These are phyloP conservation scores for Alternaria angustiovoidea DNA, from an alignment of 2,329 filamentous ascomycete species.

Conservation along the genomic window DNA sequence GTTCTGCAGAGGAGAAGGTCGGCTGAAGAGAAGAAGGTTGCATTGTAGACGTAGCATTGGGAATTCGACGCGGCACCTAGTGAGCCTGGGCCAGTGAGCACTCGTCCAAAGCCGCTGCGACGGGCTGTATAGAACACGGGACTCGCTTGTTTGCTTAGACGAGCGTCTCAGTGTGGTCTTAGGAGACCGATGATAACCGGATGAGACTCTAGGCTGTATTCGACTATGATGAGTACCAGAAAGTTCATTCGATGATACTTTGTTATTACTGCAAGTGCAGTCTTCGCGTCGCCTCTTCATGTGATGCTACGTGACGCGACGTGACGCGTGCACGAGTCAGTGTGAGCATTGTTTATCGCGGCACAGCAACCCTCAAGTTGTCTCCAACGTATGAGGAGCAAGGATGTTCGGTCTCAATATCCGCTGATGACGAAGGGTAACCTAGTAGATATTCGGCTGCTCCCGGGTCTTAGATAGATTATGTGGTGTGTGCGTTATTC, in stretches of 20 bases:
- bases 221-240: neutral
- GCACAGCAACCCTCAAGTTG: neutral
- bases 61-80: neutral
- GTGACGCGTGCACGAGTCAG: neutral
- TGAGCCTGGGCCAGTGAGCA: neutral
- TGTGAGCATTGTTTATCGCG: neutral
- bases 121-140: neutral
- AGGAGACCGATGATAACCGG: neutral
- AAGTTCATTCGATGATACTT: neutral
- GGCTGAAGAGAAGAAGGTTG: neutral
- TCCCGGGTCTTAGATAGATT: slow-evolving; percentile 14
- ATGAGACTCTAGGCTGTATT: neutral
- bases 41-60: neutral
- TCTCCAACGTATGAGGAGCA: neutral
- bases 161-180: neutral
- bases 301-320: neutral
- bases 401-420: slow-evolving; percentile 5
- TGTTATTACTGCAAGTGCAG: neutral
- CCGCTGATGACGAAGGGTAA: slow-evolving; percentile 7
- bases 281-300: neutral
- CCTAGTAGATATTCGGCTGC: slow-evolving; percentile 13
- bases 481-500: slow-evolving; percentile 14
- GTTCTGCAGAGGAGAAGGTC: neutral
- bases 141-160: neutral
- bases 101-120: neutral